phyloP scores from a whole-genome alignment of 2,329 filamentous ascomycete species.

The Colletotrichum tropicicola region DNA sequence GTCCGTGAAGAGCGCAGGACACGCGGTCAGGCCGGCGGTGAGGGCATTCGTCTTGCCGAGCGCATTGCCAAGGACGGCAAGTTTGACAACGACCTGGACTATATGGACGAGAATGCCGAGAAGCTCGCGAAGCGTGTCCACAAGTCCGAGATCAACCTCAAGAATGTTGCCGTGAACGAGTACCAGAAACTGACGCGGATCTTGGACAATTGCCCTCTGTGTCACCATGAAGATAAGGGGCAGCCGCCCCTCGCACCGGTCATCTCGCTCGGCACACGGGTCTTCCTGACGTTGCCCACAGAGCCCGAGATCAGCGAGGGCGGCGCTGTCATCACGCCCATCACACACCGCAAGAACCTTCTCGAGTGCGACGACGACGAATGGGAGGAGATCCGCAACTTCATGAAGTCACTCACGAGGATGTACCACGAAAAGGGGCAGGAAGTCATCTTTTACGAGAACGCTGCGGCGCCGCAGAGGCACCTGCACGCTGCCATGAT shows the following conservation, averaged over 20 bases:
- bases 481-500: slow-evolving; percentile 87
- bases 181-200: slow-evolving; percentile 90
- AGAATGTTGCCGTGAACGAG: slow-evolving; percentile 86
- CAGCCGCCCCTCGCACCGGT: slow-evolving; percentile 83
- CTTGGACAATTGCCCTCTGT: slow-evolving; percentile 88
- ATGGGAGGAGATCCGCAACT: slow-evolving; percentile 99
- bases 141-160: slow-evolving; percentile 87
- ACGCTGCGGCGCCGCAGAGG: slow-evolving; percentile 82
- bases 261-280: slow-evolving; percentile 84
- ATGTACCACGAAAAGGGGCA: slow-evolving; percentile 95
- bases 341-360: slow-evolving; percentile 87
- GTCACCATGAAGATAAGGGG: slow-evolving; percentile 85
- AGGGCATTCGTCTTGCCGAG: slow-evolving; percentile 85
- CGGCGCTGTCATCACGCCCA: slow-evolving; percentile 87
- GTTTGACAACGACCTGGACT: slow-evolving; percentile 92
- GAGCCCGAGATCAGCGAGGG: slow-evolving; percentile 87
- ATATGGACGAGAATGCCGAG: slow-evolving; percentile 95
- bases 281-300: slow-evolving; percentile 88
- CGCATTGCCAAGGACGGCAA: slow-evolving; percentile 93
- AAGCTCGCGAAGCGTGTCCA: slow-evolving; percentile 89
- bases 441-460: slow-evolving; percentile 97
- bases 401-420: slow-evolving; percentile 95
- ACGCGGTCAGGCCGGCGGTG: slow-evolving; percentile 78
- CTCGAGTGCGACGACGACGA: slow-evolving; percentile 99
- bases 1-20: slow-evolving; percentile 92